A percentile compares a stretch with the other conserved stretches of the same genome.
These are phyloP conservation scores for Piloderma croceum DNA, from an alignment of 768 basidiomycete genomes.

Conservation along the genomic window DNA sequence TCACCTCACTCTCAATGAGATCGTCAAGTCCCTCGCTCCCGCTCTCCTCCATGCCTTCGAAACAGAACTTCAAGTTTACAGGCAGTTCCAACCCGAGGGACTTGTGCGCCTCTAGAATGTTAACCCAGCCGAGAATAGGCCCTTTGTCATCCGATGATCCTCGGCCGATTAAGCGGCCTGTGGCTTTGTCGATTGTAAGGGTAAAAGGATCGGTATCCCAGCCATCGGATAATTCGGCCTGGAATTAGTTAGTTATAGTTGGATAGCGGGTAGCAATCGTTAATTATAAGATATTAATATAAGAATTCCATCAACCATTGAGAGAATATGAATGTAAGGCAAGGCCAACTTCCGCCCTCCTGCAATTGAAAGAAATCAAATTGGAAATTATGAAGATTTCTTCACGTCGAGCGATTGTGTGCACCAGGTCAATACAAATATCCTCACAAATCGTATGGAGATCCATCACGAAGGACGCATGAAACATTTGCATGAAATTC, in stretches of 20 bases:
- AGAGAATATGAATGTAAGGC: too few relatives aligned
- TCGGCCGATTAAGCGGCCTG: conserved; percentile 54
- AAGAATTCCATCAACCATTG: too few relatives aligned
- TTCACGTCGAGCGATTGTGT: too few relatives aligned
- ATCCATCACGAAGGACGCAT: too few relatives aligned
- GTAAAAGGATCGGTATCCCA: conserved; percentile 63
- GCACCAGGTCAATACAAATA: too few relatives aligned
- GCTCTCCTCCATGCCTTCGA: conserved; percentile 77
- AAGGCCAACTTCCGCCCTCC: too few relatives aligned
- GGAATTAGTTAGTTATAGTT: background rate
- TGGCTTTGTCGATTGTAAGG: conserved; percentile 36
- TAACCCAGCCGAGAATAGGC: conserved; percentile 60
- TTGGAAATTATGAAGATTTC: too few relatives aligned
- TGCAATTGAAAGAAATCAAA: too few relatives aligned
- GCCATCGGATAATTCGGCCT: conserved; percentile 50
- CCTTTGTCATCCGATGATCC: conserved; percentile 71
- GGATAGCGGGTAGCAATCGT: background rate
- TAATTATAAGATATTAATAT: too few relatives aligned
- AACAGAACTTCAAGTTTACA: conserved; percentile 68
- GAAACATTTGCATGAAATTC: too few relatives aligned
- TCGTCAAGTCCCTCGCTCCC: conserved; percentile 67
- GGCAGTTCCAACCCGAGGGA: conserved; percentile 50
- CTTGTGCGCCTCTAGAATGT: conserved; percentile 61
- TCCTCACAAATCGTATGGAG: too few relatives aligned
- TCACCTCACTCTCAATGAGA: conserved; percentile 51